Evolutionary conservation across 1,284 basidiomycete species (phyloP), one percentile per base, ranked within the genome.

Genomic region (Cryptococcus sp.): DNA sequence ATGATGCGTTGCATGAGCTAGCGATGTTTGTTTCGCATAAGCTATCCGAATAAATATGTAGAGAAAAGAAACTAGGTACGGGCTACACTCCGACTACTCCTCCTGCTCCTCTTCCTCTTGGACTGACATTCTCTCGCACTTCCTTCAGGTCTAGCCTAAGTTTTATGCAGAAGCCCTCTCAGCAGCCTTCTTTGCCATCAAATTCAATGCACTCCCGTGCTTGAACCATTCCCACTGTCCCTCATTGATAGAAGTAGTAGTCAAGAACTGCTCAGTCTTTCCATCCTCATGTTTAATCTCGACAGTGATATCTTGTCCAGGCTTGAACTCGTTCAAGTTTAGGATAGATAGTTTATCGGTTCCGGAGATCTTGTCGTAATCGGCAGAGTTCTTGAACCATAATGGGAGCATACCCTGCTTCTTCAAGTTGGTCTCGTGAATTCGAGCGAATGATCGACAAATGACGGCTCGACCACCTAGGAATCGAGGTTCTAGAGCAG

Each of bases 351-450:
- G 84, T 86, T 60, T 81, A 64, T 96, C 91, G 16, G 88, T 88
- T 24, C 91, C 83, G n/a, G 82, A 84, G 62, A 97, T 90, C 49
- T 82, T 83, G 44, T 78, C 72, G 73, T 97, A 97, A 74, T 96
- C 90, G 16, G 78, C 75, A 73, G 88, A 89, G 72, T 94, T 81
- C 16, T 76, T 81, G 65, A 97, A 89, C 86, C 90, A 94, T 7
- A 97, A 78, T 9, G 92, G 93, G 14, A 97, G 79, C 48, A 97
- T 78, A 45, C 91, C 92, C 83, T 97, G 92, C 83, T 97, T 97
- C 87, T 93, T 96, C 56, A 97, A 78, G 76, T 98, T 98, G 13
- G 93, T 97, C 77, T 98, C 91, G 76, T 99, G 96, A 57, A 99
- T 99, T 59, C 96, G 88, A 57, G 96, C 96, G 66, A 99, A 98